Base-by-base conservation (phyloP, 192 early-diverging fungal species). In the Backusella macrospora region DNA sequence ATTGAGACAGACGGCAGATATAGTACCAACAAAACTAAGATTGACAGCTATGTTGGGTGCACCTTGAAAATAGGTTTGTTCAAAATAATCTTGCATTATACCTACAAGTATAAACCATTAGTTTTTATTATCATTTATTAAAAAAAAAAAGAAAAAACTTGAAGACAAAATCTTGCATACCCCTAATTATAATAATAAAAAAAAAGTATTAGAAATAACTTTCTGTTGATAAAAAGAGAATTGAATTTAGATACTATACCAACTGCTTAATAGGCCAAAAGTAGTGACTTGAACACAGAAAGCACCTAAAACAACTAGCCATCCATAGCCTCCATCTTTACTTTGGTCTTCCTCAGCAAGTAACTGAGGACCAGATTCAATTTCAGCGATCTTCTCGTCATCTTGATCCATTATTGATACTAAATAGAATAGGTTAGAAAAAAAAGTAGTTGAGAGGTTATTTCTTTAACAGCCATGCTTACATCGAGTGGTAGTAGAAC, bases 281-380 rank as follows among this genome's bases (percentile, higher is more conserved):
- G 37, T 43, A n/a, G 65, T 66, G 6, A 66, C 18, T 66, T 81
- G 80, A 26, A 81, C 77, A 69, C 77, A 70, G 65, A 81, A 77
- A 40, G 76, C 80, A 49, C 80, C 80, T 45, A 77, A 62, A 48
- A 81, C 80, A 39, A 81, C 72, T 14, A 75, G 7, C 80, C 80
- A 81, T 10, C 80, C 80, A 70, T 77, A 81, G 4, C 80, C 80
- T 2, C 80, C 80, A 48, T 77, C 80, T 14, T 46, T 46, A 10
- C 14, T 12, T 4, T 43, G 8, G 6, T 43, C 42, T 46, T 14
- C 45, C 14, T 46, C 13, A 46, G 9, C 12, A 46, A 12, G 48
- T 23, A 52, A 21, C 16, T 52, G 9, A 34, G 34, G 5, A 12
- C 13, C 45, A 12, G 45, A 14, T 12, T 46, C 45, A 12, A 46